Percentiles rank a stretch among this genome's conserved stretches.
Conservation (phyloP, 2,329 filamentous ascomycete genomes). For the Apiospora malaysiana region DNA sequence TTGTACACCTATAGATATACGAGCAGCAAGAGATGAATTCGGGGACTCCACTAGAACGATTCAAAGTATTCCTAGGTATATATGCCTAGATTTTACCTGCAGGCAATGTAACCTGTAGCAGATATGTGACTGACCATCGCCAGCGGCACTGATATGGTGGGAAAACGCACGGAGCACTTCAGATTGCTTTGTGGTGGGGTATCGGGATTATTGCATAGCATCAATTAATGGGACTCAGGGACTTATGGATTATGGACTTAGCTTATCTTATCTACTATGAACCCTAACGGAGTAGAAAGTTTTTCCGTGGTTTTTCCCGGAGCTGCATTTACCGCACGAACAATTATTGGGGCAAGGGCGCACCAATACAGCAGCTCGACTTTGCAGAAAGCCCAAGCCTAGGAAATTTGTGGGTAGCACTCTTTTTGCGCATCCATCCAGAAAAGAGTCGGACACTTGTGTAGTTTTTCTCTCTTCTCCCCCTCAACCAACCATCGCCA, state of each 20-base stretch:
- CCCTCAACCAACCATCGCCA: slow-evolving; percentile 35
- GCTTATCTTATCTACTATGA: neutral
- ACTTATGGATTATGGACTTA: neutral
- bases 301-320: slow-evolving; percentile 10
- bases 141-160: no score
- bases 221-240: no score
- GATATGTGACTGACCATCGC: no score
- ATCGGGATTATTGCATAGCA: neutral
- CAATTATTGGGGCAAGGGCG: slow-evolving; percentile 16
- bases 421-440: slow-evolving; percentile 19
- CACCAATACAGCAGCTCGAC: slow-evolving; percentile 11
- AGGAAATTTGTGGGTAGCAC: slow-evolving; percentile 13
- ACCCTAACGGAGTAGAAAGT: slow-evolving; percentile 6
- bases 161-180: slow-evolving; percentile 1
- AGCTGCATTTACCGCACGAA: slow-evolving; percentile 1
- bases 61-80: no score
- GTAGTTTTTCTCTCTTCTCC: slow-evolving; percentile 18
- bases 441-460: slow-evolving; percentile 14
- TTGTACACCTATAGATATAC: no score
- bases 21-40: no score
- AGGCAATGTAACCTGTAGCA: no score
- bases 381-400: slow-evolving; percentile 1
- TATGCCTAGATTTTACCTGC: no score
- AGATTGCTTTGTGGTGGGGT: neutral
- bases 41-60: no score